Evolutionary conservation across 2,329 filamentous ascomycete genomes (phyloP).

Genomic region (Aplosporella prunicola): DNA sequence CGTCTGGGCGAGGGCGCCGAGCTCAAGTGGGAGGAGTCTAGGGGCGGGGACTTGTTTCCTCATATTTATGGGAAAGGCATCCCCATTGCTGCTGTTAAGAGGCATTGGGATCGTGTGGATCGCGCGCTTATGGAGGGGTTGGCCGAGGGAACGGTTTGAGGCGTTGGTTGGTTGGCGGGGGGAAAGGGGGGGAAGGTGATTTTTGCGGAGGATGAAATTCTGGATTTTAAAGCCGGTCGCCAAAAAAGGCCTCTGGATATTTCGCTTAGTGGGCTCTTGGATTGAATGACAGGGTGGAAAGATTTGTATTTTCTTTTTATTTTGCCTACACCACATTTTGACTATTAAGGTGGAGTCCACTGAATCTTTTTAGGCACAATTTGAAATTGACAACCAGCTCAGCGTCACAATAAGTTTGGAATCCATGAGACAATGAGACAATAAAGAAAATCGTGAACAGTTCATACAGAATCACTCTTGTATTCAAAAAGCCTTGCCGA

Average conservation of each 20-base stretch:
- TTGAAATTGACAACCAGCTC: too few species aligned
- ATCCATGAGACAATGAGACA: too few species aligned
- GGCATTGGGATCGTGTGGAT: not conserved
- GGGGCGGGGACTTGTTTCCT: constrained; percentile 11
- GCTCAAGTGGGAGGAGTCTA: constrained; percentile 13
- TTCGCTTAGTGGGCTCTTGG: not conserved
- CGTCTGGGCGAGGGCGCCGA: constrained; percentile 9
- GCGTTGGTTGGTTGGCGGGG: not conserved
- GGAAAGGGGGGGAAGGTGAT: not conserved
- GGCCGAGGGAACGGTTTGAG: not conserved
- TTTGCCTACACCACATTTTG: too few species aligned
- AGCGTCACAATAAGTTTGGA: too few species aligned
- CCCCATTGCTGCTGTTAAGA: not conserved
- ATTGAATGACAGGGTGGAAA: not conserved
- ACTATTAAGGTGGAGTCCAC: too few species aligned
- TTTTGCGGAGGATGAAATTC: not conserved
- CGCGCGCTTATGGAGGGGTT: not conserved
- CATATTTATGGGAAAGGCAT: constrained; percentile 11
- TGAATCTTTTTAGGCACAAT: too few species aligned
- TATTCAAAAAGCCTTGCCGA: too few species aligned
- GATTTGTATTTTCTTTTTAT: too few species aligned
- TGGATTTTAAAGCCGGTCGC: too few species aligned
- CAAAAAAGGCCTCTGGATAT: not conserved
- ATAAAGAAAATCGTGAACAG: too few species aligned
- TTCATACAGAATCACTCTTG: too few species aligned